Percentiles rank a stretch among this genome's conserved stretches.
Evolutionary conservation across 2,329 filamentous ascomycete species (phyloP).

Genomic region (Fusarium veterinarium): DNA sequence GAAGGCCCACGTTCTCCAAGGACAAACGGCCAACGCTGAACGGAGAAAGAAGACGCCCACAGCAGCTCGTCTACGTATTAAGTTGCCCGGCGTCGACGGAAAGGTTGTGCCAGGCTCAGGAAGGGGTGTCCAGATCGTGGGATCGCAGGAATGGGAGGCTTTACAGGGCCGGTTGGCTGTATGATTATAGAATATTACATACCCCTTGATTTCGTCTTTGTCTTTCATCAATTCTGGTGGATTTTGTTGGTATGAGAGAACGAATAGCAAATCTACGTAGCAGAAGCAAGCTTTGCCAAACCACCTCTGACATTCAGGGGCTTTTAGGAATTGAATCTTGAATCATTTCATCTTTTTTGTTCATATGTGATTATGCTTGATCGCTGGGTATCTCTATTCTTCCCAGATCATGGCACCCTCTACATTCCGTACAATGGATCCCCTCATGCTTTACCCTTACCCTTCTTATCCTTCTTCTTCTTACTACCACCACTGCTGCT

Average conservation of each 20-base stretch:
- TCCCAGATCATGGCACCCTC: conserved; percentile 25
- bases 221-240: conserved; percentile 22
- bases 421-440: neutral
- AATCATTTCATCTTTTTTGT: conserved; percentile 30
- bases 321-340: conserved; percentile 24
- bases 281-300: conserved; percentile 32
- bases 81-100: conserved; percentile 59
- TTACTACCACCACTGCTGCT: conserved; percentile 47
- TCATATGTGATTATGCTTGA: conserved; percentile 28
- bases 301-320: neutral
- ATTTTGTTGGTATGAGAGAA: conserved; percentile 29
- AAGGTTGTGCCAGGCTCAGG: conserved; percentile 55
- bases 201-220: conserved; percentile 36
- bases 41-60: conserved; percentile 46
- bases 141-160: conserved; percentile 66
- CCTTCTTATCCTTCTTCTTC: conserved; percentile 65
- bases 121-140: conserved; percentile 62
- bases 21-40: conserved; percentile 36
- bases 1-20: conserved; percentile 60
- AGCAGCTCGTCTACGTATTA: conserved; percentile 63
- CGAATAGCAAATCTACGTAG: conserved; percentile 24
- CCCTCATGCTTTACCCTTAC: conserved; percentile 51
- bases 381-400: conserved; percentile 34
- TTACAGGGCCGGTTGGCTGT: conserved; percentile 56
- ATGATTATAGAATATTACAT: conserved; percentile 45